Evolutionary conservation across 352 stramenopile genomes (phyloP), one percentile per base, ranked within the genome.

Genomic region (Phytophthora agathidicida): DNA sequence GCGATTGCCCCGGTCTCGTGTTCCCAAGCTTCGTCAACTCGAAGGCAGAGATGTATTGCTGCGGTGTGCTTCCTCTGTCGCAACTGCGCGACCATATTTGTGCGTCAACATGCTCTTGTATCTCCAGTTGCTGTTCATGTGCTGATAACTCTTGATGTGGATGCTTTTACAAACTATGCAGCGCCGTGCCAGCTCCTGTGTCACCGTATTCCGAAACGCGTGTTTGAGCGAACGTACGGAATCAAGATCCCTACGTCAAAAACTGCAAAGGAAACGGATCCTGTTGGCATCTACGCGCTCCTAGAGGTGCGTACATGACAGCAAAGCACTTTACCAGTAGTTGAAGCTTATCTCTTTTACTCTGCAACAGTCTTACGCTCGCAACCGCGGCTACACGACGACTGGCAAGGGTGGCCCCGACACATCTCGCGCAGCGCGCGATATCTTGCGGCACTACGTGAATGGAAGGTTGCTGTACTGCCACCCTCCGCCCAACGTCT

Each of bases 1-100:
- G 97, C 65, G 98, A 99, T 93, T 99, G 98, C 70, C 98, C 98
- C 5, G 98, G 98, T 66, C 84, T 99, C 16, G 98, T 99, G 7
- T 99, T 99, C 77, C 98, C 98, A 3, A 99, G 94, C 32, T 99
- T 99, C 67, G 98, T 99, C 23, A 98, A 93, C 60, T 96, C 94
- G 22, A 98, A 98, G 58, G 97, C 97, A 9, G 98, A 99, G 60
- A 97, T 99, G 88, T 98, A 99, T 60, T 99, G 96, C 65, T 98
- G 97, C 46, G 97, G 98, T 38, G 96, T 99, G 39, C 92, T 99
- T 27, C 98, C 98, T 16, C 98, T 99, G 66, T 97, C 97, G 22
- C 96, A 99, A 69, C 94, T 99, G 64, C 84, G 97, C 32, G 97
- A 99, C 73, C 92, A 98, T 74, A 69, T 96, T 32, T 85, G 86